These are phyloP conservation scores for Bryoerythrophyllum caledonicum DNA, from an alignment of 225 moss, liverwort and hornwort species.

Conservation along the genomic window DNA sequence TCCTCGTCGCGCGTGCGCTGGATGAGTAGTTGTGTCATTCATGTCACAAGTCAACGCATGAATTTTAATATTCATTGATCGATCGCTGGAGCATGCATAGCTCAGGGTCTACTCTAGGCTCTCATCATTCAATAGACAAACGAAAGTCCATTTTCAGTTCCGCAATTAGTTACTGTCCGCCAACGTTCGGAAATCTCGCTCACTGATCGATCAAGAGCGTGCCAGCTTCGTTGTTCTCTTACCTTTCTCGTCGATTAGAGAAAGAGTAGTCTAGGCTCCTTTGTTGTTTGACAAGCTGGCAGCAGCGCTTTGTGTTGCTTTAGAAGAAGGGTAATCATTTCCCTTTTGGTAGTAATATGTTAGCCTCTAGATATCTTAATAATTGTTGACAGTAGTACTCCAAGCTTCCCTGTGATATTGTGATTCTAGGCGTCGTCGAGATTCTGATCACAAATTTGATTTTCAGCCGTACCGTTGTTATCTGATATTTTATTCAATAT, in stretches of 20 bases:
- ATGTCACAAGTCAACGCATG: constrained; percentile 30
- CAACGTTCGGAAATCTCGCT: constrained; percentile 22
- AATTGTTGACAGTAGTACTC: constrained; percentile 6
- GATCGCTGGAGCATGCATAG: not conserved
- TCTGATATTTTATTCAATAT: constrained; percentile 28
- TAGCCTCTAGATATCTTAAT: not conserved
- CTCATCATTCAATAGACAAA: not conserved
- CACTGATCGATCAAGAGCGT: too few relatives aligned
- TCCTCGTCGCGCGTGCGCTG: constrained; percentile 5
- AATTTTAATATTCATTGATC: not conserved
- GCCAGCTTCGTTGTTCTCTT: constrained; percentile 10
- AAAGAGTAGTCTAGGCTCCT: too few relatives aligned
- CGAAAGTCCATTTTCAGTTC: constrained; percentile 11
- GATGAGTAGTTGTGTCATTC: not conserved
- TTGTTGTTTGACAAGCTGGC: constrained; percentile 32
- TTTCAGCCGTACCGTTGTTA: constrained; percentile 36
- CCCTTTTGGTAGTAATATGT: not conserved
- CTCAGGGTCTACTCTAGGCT: not conserved
- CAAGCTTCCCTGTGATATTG: not conserved
- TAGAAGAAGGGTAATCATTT: constrained; percentile 13
- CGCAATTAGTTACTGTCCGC: constrained; percentile 27
- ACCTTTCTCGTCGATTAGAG: constrained; percentile 20
- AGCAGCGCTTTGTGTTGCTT: constrained; percentile 24
- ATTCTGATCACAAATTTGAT: constrained; percentile 59
- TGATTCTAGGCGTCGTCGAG: constrained; percentile 25